Evolutionary conservation across 768 basidiomycete genomes (phyloP).

Genomic region (Collybia sordida): DNA sequence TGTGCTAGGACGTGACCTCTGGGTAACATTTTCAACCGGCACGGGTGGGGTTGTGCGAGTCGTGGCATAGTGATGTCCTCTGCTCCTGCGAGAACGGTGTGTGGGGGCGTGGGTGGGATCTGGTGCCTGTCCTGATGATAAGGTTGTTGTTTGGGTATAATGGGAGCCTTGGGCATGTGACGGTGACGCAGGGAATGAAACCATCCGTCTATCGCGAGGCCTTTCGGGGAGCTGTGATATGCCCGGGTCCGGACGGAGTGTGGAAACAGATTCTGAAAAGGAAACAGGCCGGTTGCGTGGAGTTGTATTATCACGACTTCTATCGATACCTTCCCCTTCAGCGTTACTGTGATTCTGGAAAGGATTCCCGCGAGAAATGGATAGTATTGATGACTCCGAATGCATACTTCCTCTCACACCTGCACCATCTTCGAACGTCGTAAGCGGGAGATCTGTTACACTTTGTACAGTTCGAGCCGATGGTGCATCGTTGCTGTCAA

Average conservation of each 20-base stretch:
- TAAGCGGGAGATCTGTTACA: not conserved
- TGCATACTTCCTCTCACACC: conserved; percentile 1
- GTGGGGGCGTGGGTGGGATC: not conserved
- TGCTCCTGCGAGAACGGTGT: not conserved
- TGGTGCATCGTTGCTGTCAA: not conserved
- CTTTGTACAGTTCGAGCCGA: not conserved
- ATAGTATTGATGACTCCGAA: not conserved
- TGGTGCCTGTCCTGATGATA: not conserved
- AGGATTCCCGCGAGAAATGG: too few relatives aligned
- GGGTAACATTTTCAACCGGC: not conserved
- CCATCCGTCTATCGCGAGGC: conserved; percentile 1
- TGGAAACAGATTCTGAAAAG: not conserved
- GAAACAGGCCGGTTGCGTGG: not conserved
- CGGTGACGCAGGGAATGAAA: not conserved
- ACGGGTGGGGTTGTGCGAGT: not conserved
- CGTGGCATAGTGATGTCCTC: too few relatives aligned
- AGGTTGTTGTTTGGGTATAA: not conserved
- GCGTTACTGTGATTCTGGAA: too few relatives aligned
- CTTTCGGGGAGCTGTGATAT: not conserved
- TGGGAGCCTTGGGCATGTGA: not conserved
- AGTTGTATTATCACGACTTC: not conserved
- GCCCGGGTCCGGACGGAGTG: not conserved
- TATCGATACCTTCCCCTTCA: not conserved
- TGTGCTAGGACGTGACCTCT: not conserved
- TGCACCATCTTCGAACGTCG: not conserved